These are phyloP conservation scores for Conringia planisiliqua DNA, from an alignment of 345 rosid genomes.

Conservation along the genomic window DNA sequence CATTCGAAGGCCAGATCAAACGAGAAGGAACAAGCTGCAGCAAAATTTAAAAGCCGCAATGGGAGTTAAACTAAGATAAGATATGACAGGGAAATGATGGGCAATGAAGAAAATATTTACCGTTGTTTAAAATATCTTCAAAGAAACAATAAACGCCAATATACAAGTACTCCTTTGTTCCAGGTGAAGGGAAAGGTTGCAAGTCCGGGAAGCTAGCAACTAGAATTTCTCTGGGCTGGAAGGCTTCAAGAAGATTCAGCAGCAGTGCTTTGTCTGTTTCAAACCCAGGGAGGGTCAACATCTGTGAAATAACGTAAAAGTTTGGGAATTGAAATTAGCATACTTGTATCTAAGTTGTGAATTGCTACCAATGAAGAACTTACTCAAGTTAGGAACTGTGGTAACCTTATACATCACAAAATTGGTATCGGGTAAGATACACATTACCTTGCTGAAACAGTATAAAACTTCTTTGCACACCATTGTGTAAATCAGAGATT, in stretches of 20 bases:
- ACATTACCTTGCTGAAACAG: conserved; percentile 61
- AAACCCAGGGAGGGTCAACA: conserved; percentile 52
- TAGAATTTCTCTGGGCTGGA: conserved; percentile 48
- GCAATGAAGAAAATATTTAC: conserved; percentile 32
- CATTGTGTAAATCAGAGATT: conserved; percentile 44
- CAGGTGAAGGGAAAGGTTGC: conserved; percentile 48
- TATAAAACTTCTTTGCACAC: conserved; percentile 63
- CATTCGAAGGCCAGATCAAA: conserved; percentile 62
- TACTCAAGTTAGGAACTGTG: not conserved
- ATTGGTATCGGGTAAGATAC: not conserved
- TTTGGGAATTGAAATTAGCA: not conserved
- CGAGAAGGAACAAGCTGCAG: conserved; percentile 77
- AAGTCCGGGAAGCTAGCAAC: conserved; percentile 36
- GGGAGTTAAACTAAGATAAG: conserved; percentile 7
- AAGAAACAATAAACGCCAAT: conserved; percentile 59
- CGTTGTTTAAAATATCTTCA: conserved; percentile 54
- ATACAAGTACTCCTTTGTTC: conserved; percentile 59
- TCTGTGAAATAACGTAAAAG: conserved; percentile 33
- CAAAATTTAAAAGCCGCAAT: conserved; percentile 7
- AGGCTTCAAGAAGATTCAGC: conserved; percentile 58
- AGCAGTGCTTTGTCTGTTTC: conserved; percentile 48
- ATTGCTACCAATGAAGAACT: not conserved
- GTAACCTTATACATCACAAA: not conserved
- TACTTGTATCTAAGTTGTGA: conserved; percentile 1
- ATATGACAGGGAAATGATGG: not conserved